These are phyloP conservation scores for Brettanomyces anomalus DNA, from an alignment of 805 yeast genomes.

Conservation along the genomic window DNA sequence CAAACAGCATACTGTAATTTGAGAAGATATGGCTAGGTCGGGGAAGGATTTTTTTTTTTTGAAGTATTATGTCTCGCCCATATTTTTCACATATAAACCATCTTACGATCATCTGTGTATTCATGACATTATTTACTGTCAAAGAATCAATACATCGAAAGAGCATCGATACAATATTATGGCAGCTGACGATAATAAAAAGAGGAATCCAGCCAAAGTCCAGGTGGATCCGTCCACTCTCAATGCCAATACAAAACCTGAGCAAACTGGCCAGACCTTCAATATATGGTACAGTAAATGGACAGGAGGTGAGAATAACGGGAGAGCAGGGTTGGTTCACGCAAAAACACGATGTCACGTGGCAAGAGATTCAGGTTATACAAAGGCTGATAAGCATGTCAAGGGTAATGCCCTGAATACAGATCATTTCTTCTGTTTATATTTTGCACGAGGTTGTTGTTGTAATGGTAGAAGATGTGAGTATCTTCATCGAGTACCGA, in stretches of 20 bases:
- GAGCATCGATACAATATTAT: too few species aligned
- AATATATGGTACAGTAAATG: slow-evolving; percentile 86
- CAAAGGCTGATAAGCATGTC: slow-evolving; percentile 49
- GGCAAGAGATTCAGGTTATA: slow-evolving; percentile 61
- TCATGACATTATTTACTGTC: too few species aligned
- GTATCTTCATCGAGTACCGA: slow-evolving; percentile 72
- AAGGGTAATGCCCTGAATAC: slow-evolving; percentile 20
- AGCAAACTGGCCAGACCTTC: slow-evolving; percentile 72
- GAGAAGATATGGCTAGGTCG: too few species aligned
- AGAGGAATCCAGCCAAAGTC: slow-evolving; percentile 47
- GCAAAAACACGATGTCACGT: slow-evolving; percentile 55
- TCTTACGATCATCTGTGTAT: too few species aligned
- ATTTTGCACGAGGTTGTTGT: slow-evolving; percentile 87
- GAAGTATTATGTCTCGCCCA: neutral
- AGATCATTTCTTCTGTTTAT: slow-evolving; percentile 55
- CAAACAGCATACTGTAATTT: too few species aligned
- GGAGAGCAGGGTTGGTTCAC: slow-evolving; percentile 28
- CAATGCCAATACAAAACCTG: slow-evolving; percentile 53
- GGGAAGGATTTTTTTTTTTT: neutral
- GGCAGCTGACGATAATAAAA: too few species aligned
- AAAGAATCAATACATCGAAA: too few species aligned
- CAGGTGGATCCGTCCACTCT: slow-evolving; percentile 61
- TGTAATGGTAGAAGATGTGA: slow-evolving; percentile 67
- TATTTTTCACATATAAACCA: too few species aligned
- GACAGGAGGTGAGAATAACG: slow-evolving; percentile 66